Evolutionary conservation across 225 moss, liverwort and hornwort genomes (phyloP).

Genomic region (Marchantia polymorpha): DNA sequence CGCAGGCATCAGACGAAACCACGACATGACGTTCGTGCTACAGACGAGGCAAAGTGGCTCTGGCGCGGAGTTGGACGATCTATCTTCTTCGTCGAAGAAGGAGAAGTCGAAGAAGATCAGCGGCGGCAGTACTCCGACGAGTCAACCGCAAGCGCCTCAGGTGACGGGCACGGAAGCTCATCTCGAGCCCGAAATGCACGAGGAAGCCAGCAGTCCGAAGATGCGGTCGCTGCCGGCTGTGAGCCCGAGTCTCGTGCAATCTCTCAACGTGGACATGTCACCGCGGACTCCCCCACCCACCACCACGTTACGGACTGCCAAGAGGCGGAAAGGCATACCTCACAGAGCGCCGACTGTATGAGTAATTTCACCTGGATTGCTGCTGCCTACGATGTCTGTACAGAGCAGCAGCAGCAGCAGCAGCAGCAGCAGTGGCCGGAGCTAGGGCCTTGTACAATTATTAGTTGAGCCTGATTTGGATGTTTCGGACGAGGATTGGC

Average conservation of each 20-base stretch:
- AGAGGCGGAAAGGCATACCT: constrained; percentile 92
- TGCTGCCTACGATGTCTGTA: neutral
- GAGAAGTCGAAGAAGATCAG: constrained; percentile 60
- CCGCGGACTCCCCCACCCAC: constrained; percentile 84
- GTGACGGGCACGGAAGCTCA: constrained; percentile 16
- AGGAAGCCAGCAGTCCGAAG: constrained; percentile 21
- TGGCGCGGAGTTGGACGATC: constrained; percentile 53
- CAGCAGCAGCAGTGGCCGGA: neutral
- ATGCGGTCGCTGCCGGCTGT: constrained; percentile 27
- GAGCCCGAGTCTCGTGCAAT: constrained; percentile 27
- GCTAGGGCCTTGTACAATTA: neutral
- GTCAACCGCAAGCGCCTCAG: neutral
- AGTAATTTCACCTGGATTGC: neutral
- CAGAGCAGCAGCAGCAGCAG: neutral
- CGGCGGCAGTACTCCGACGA: neutral
- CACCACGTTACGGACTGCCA: constrained; percentile 56
- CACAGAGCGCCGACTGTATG: constrained; percentile 66
- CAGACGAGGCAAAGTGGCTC: constrained; percentile 28
- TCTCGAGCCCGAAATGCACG: constrained; percentile 23
- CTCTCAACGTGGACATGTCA: constrained; percentile 48
- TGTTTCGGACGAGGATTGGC: neutral
- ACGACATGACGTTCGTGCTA: constrained; percentile 76
- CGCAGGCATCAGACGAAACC: constrained; percentile 74
- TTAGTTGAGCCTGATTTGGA: neutral
- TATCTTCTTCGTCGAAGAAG: constrained; percentile 65